Percentiles rank a stretch among this genome's conserved stretches.
phyloP scores from a whole-genome alignment of 2,329 filamentous ascomycete species.

The Ascochyta clinopodiicola region DNA sequence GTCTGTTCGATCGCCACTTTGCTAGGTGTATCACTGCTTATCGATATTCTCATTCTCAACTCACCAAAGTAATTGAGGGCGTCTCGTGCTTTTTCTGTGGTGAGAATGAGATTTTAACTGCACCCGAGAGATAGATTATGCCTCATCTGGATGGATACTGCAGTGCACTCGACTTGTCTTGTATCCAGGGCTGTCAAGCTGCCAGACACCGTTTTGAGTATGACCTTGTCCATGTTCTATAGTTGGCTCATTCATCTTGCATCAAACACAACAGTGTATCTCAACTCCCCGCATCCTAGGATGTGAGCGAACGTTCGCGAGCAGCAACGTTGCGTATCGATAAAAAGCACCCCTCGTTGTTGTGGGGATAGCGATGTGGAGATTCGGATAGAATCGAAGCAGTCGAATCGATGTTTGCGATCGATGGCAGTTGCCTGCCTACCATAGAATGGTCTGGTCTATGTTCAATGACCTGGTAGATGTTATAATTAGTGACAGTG shows the following conservation, averaged over 20 bases:
- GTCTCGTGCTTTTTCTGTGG: no score
- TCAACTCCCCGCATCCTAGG: not conserved
- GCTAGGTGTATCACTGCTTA: no score
- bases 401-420: not conserved
- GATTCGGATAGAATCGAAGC: not conserved
- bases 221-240: not conserved
- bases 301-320: not conserved
- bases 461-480: not conserved
- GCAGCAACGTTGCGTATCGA: not conserved
- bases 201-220: not conserved
- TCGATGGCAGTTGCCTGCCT: no score
- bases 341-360: not conserved
- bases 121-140: not conserved
- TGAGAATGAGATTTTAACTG: no score
- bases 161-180: not conserved
- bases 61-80: no score
- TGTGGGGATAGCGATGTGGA: not conserved
- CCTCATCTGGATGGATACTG: not conserved
- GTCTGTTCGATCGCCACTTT: no score
- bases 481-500: not conserved
- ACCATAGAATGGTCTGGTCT: not conserved
- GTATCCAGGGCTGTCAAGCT: not conserved
- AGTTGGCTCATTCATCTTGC: not conserved
- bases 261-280: not conserved
- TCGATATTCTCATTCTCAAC: no score